Evolutionary conservation across 805 yeast genomes (phyloP).

Genomic region (Candida arabinofermentans): DNA sequence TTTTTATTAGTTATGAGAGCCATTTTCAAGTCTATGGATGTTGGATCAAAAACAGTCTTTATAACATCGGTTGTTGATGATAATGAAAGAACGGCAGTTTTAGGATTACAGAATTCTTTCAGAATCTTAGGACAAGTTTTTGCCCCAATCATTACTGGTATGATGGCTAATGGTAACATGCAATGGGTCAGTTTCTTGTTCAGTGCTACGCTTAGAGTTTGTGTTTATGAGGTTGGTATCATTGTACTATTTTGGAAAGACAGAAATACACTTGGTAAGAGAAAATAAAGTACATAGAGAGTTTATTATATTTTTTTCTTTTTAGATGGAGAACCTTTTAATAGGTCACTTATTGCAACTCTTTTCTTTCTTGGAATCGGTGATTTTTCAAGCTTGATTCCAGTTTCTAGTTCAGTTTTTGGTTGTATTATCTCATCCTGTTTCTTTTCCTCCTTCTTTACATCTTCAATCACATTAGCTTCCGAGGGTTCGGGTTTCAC

Average conservation of each 20-base stretch:
- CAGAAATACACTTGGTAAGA: conserved; percentile 9
- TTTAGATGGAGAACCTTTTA: background rate
- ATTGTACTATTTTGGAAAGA: conserved; percentile 28
- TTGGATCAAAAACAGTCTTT: conserved; percentile 45
- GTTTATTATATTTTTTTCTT: background rate
- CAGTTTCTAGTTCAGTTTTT: background rate
- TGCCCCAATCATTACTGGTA: conserved; percentile 42
- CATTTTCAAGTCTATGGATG: conserved; percentile 42
- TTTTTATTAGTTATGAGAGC: conserved; percentile 34
- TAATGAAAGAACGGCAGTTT: conserved; percentile 38
- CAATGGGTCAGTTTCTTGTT: conserved; percentile 41
- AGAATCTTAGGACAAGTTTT: conserved; percentile 38
- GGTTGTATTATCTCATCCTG: background rate
- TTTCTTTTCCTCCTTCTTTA: background rate
- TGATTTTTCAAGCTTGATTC: background rate
- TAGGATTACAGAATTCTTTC: conserved; percentile 42
- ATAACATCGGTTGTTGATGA: conserved; percentile 39
- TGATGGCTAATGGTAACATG: conserved; percentile 31
- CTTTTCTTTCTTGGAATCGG: background rate
- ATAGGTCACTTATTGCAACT: background rate
- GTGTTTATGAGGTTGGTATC: conserved; percentile 39
- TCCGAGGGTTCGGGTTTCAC: background rate
- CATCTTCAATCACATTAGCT: no score
- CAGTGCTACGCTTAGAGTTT: conserved; percentile 37
- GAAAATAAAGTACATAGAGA: background rate